Percentiles rank a stretch among this genome's conserved stretches.
phyloP scores from a whole-genome alignment of 139 green algal species.

The Astrephomene gubernaculifera region DNA sequence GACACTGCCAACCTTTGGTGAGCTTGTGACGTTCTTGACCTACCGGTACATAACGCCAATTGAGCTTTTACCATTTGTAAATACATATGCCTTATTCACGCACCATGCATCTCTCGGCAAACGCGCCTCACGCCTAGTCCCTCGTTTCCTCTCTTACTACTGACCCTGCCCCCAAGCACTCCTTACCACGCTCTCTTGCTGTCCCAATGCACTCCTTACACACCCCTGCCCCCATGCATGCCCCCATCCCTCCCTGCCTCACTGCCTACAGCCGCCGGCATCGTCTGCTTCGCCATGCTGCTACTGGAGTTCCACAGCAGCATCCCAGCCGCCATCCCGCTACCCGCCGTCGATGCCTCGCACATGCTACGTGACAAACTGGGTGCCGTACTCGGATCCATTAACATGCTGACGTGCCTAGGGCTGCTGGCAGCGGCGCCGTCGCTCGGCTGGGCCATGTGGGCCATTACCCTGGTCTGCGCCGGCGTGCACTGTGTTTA shows the following conservation, averaged over 20 bases:
- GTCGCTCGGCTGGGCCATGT: constrained; percentile 53
- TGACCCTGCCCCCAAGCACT: neutral
- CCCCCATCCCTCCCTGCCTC: no score
- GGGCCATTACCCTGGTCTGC: constrained; percentile 56
- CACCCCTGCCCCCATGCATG: no score
- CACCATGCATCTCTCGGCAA: neutral
- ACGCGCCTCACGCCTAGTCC: neutral
- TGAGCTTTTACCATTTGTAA: neutral
- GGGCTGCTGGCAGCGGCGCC: constrained; percentile 56
- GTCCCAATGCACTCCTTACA: neutral
- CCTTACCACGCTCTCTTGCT: neutral
- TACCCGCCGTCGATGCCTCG: constrained; percentile 47
- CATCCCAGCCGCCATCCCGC: constrained; percentile 34
- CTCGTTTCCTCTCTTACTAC: neutral
- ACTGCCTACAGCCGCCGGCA: constrained; percentile 49
- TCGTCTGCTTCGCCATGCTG: constrained; percentile 27
- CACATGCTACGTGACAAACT: constrained; percentile 45
- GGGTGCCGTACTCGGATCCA: constrained; percentile 43
- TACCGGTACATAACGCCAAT: no score
- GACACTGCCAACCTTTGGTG: constrained; percentile 61
- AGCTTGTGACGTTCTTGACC: neutral
- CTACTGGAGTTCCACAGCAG: constrained; percentile 25
- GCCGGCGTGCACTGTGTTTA: constrained; percentile 45
- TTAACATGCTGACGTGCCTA: constrained; percentile 52
- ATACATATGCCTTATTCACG: neutral